Evolutionary conservation across 371 early-diverging fungal genomes (phyloP).

Genomic region (Coemansia sp.): DNA sequence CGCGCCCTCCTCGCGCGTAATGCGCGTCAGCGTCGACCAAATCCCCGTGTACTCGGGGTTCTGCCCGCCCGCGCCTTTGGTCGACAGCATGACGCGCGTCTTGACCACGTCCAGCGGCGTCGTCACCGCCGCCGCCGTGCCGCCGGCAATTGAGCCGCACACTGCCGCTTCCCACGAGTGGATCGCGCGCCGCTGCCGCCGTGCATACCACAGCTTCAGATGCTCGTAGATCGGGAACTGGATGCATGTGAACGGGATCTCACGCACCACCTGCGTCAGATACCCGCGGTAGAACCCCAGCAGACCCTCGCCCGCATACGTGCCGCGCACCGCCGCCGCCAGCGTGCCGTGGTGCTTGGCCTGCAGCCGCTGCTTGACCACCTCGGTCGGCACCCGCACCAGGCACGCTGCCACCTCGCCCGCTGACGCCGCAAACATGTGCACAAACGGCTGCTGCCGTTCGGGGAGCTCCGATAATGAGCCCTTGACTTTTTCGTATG

Average conservation of each 20-base stretch:
- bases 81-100: conserved; percentile 87
- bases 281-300: conserved; percentile 92
- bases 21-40: conserved; percentile 66
- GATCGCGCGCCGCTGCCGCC: conserved; percentile 53
- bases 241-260: conserved; percentile 95
- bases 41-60: conserved; percentile 68
- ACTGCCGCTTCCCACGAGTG: conserved; percentile 84
- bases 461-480: conserved; percentile 28
- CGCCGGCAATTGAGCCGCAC: conserved; percentile 90
- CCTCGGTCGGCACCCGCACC: conserved; percentile 94
- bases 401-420: conserved; percentile 95
- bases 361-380: conserved; percentile 95
- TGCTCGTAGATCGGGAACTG: conserved; percentile 96
- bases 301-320: conserved; percentile 69
- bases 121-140: conserved; percentile 83
- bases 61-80: conserved; percentile 39
- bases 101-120: conserved; percentile 94
- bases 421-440: conserved; percentile 87
- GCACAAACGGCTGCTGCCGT: conserved; percentile 61
- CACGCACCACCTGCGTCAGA: conserved; percentile 84
- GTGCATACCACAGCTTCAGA: conserved; percentile 66
- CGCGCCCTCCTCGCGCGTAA: conserved; percentile 79
- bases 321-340: conserved; percentile 61
- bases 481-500: conserved; percentile 82
- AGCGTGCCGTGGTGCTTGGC: conserved; percentile 75